Percentiles rank a stretch among this genome's conserved stretches.
Evolutionary conservation across 768 basidiomycete genomes (phyloP).

Genomic region (Ramaria sp.): DNA sequence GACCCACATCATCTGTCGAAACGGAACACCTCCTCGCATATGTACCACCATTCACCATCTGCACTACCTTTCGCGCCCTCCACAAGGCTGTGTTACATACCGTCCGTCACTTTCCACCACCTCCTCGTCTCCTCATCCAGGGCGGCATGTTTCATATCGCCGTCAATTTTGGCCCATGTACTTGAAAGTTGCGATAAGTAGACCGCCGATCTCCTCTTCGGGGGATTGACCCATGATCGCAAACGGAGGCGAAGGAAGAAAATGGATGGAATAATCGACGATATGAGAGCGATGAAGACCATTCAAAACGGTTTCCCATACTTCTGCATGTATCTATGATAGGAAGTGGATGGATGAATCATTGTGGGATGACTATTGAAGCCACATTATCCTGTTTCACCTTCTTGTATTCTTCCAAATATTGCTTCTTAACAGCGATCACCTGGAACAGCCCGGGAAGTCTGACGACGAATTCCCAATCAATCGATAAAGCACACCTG

Average conservation of each 20-base stretch:
- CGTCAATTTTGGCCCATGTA: constrained; percentile 52
- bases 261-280: constrained; percentile 67
- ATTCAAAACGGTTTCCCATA: constrained; percentile 62
- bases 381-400: too few species aligned
- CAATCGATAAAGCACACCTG: too few species aligned
- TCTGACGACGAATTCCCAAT: too few species aligned
- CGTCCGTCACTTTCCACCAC: constrained; percentile 73
- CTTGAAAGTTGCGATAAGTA: constrained; percentile 74
- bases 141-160: constrained; percentile 54
- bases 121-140: constrained; percentile 58
- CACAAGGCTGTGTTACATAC: constrained; percentile 70
- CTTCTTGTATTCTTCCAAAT: too few species aligned
- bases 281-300: constrained; percentile 54
- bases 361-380: too few species aligned
- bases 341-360: too few species aligned
- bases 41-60: constrained; percentile 53
- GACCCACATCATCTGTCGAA: neutral
- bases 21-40: neutral
- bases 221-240: neutral
- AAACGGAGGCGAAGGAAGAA: constrained; percentile 42
- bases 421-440: too few species aligned
- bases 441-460: too few species aligned
- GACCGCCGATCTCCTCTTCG: constrained; percentile 13
- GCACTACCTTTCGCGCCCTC: constrained; percentile 61
- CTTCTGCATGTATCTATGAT: constrained; percentile 37